Evolutionary conservation across 1,284 basidiomycete species (phyloP), one percentile per base, ranked within the genome.

Genomic region (Boletus smithii): DNA sequence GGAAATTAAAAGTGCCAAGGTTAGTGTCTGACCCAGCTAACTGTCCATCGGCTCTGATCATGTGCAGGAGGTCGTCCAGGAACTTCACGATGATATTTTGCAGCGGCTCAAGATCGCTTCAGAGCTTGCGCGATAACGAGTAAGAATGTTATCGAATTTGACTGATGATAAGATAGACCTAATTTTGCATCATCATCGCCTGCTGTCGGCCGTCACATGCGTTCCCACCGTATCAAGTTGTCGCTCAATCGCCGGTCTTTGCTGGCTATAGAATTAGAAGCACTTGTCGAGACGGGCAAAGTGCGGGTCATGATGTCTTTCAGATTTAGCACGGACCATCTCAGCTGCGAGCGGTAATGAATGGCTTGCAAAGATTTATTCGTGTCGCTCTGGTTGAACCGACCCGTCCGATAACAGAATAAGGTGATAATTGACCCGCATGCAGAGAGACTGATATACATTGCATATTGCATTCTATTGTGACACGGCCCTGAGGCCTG

Each of bases 1-100:
- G 26, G 69, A 73, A 49, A 70, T 80, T 49, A 74, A 77, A 59
- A 66, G 75, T 31, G 81, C 83, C 8, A 73, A 76, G 73, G 85
- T 84, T 48, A 6, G 60, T 47, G 55, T 71, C 54, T 31, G 43
- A 36, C 49, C 23, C 37, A 17, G 35, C 50, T 32, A 37, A 17
- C 24, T 20, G 8, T 39, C 2, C 26, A 31, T 43, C 24, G 20
- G 20, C 46, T 53, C 46, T 53, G 20, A 51, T 45, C 55, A 27
- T 51, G 51, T 22, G 43, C 48, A 80, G 77, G 74, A 73, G 43
- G 66, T 82, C 50, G 70, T 83, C 31, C 60, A 62, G 49, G 77
- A 81, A 54, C 59, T 83, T 22, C 70, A 75, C 49, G 34, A 61
- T 23, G 77, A 74, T 50, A 73, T 71, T 44, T 43, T 73, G 30